Evolutionary conservation across 139 green algal genomes (phyloP), one percentile per base, ranked within the genome.

Genomic region (Haematococcus lacustris): DNA sequence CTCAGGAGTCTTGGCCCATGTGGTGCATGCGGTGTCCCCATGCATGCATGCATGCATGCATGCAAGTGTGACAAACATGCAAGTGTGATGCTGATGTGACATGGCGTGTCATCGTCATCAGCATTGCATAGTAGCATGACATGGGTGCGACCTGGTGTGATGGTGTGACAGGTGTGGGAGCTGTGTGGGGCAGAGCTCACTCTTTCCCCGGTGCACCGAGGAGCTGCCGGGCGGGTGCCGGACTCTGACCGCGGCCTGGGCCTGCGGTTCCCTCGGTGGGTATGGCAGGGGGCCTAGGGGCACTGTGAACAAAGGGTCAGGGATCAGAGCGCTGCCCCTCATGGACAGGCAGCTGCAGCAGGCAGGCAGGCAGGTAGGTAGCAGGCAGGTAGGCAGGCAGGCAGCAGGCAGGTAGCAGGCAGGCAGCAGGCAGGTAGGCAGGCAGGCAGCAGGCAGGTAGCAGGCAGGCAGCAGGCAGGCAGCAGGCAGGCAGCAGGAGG

Each of bases 161-260:
- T 57, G 47, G 13, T 57, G 13, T 13, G 13, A 28, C 47, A 64
- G 53, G 53, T 64, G 53, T 64, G 53, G 53, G 53, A 64, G 53
- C 4, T 64, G 13, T 63, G 81, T 0, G 85, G 85, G 2, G 89
- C 91, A 38, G 91, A 96, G 75, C 79, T 97, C 1, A 88, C 84
- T 0, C 63, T 95, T 2, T 91, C 81, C 1, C 90, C 91, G 5
- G 88, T 94, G 37, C 82, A 93, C 78, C 75, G 75, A 23, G 78
- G 74, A 6, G 76, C 77, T 3, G 60, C 34, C 1, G 79, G 74
- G 2, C 62, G 32, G 33, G 34, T 85, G 62, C 65, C 53, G 33
- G 53, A 87, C 47, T 43, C 77, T 0, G 75, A 85, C 13, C 71
- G 83, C 0, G 90, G 90, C 35, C 59, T 91, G 21, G 85, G 78